Base-by-base conservation (phyloP, 106 monocot species). In the Dioscorea alata region DNA sequence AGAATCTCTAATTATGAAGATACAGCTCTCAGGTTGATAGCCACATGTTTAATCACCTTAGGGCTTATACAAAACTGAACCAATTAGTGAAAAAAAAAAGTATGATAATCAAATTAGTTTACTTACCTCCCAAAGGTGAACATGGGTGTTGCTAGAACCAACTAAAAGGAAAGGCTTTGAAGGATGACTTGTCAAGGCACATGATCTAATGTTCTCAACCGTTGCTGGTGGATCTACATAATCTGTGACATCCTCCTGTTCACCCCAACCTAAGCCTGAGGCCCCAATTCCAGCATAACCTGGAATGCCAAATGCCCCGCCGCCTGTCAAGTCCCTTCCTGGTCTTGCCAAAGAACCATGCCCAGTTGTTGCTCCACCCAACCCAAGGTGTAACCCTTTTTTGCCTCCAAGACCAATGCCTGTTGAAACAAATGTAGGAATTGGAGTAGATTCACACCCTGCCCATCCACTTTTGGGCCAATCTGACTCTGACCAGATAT, bases 281-380 rank as follows among this genome's bases (percentile, higher is more conserved):
- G 88, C 91, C 22, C 91, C 91, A 59, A 97, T 89, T 63, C 91
- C 92, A 73, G 95, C 95, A 84, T 96, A 96, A 50, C 95, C 95
- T 53, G 91, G 91, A 78, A 92, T 86, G 34, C 91, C 95, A 86
- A 96, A 96, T 19, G 91, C 83, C 33, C 82, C 88, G 57, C 91
- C 91, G 82, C 84, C 92, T 23, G 89, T 92, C 74, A 92, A 60
- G 49, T 88, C 86, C 74, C 74, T 91, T 66, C 85, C 79, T 64
- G 93, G 84, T 71, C 83, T 80, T 73, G 84, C 82, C 72, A 86
- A 75, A 17, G 77, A 77, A 23, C 74, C 75, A 42, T 82, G 59
- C 10, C 78, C 83, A 59, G 67, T 50, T 66, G 89, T 82, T 57
- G 82, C 84, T 57, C 80, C 86, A 74, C 84, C 89, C 57, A 86